These are phyloP conservation scores for Hippophae gyantsensis DNA, from an alignment of 306 rosid species.

Conservation along the genomic window DNA sequence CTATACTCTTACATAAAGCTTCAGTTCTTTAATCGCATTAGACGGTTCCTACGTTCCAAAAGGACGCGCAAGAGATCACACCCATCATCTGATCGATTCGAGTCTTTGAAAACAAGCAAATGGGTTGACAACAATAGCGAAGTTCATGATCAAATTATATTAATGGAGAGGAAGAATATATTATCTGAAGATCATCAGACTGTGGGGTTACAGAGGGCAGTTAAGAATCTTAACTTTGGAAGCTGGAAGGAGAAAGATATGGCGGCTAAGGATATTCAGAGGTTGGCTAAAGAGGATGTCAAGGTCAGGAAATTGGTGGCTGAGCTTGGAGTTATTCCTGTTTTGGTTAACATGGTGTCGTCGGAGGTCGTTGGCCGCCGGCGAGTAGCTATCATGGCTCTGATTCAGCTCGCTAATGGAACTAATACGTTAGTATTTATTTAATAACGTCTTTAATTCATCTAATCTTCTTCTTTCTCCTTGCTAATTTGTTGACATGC, in stretches of 20 bases:
- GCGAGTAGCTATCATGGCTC: constrained; percentile 39
- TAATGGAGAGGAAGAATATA: constrained; percentile 19
- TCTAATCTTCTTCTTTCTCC: background rate
- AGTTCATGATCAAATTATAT: constrained; percentile 12
- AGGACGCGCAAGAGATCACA: constrained; percentile 34
- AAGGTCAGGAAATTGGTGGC: constrained; percentile 59
- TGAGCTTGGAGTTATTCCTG: constrained; percentile 76
- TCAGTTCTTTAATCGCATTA: constrained; percentile 58
- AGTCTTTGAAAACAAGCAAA: constrained; percentile 9
- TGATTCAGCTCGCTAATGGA: constrained; percentile 66
- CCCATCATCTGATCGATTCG: constrained; percentile 17
- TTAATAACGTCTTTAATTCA: background rate
- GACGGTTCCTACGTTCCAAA: constrained; percentile 55
- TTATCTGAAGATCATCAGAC: constrained; percentile 20
- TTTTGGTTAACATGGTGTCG: constrained; percentile 63
- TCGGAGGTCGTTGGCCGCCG: constrained; percentile 35
- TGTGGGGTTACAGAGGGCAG: constrained; percentile 51
- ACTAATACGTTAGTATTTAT: constrained; percentile 53
- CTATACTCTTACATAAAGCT: constrained; percentile 50
- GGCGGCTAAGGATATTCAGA: constrained; percentile 60
- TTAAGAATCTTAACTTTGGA: constrained; percentile 92
- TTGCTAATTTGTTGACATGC: background rate
- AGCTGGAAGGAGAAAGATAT: constrained; percentile 71
- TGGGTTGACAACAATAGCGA: constrained; percentile 10
- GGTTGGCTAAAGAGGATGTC: constrained; percentile 51